Conservation (phyloP, 441 rosid species). For the Mallotus japonicus region DNA sequence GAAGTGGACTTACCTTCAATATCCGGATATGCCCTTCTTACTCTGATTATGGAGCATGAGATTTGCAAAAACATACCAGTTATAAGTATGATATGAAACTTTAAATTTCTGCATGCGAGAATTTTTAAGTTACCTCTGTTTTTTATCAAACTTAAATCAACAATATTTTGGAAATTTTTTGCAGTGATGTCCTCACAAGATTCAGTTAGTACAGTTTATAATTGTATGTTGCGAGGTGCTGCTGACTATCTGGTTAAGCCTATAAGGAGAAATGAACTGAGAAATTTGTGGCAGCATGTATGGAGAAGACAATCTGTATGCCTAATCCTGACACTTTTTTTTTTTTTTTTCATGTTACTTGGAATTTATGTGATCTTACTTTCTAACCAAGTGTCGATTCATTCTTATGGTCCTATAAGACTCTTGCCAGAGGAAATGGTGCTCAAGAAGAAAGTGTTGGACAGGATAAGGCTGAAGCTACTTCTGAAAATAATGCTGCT, state of each 20-base stretch:
- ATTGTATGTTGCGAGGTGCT: constrained; percentile 92
- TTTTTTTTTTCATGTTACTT: background rate
- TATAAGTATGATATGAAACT: constrained; percentile 56
- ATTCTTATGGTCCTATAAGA: constrained; percentile 35
- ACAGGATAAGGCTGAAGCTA: constrained; percentile 62
- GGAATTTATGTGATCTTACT: constrained; percentile 11
- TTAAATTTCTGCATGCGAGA: background rate
- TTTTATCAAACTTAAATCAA: constrained; percentile 1
- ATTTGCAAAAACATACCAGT: constrained; percentile 86
- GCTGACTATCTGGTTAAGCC: constrained; percentile 96
- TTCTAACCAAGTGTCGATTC: constrained; percentile 26
- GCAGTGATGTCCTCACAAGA: constrained; percentile 97
- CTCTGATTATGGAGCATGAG: constrained; percentile 84
- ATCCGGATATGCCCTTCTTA: constrained; percentile 81
- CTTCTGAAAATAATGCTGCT: constrained; percentile 69
- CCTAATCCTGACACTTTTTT: constrained; percentile 13
- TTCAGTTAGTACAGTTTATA: constrained; percentile 77
- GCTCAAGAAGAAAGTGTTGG: constrained; percentile 64
- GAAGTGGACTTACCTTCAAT: constrained; percentile 88
- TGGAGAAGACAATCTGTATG: constrained; percentile 93
- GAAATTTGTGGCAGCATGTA: constrained; percentile 95
- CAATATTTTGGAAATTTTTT: constrained; percentile 21
- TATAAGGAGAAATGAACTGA: constrained; percentile 82
- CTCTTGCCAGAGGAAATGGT: constrained; percentile 40
- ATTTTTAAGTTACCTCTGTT: background rate